Percentiles rank a stretch among this genome's conserved stretches.
Evolutionary conservation across 768 basidiomycete genomes (phyloP).

Genomic region (Tremella fuciformis): DNA sequence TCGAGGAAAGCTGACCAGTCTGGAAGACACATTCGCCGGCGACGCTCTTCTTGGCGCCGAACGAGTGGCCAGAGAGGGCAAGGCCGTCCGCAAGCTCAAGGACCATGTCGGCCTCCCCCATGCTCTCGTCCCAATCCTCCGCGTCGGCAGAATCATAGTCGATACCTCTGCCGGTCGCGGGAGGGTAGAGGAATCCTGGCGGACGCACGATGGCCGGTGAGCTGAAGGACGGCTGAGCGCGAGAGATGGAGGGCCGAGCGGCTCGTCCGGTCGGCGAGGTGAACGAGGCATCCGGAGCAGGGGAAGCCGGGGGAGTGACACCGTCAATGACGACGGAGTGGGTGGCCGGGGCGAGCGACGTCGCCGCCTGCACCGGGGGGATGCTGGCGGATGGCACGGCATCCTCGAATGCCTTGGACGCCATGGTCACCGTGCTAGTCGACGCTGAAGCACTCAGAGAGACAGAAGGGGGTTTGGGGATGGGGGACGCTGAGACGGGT

Average conservation of each 20-base stretch:
- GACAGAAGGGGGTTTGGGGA: slow-evolving; percentile 2
- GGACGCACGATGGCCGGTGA: slow-evolving; percentile 22
- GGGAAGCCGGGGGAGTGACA: slow-evolving; percentile 30
- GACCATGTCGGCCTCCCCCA: slow-evolving; percentile 56
- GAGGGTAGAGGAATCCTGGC: slow-evolving; percentile 43
- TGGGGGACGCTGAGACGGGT: slow-evolving; percentile 1
- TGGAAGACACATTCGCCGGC: slow-evolving; percentile 99
- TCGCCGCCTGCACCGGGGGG: slow-evolving; percentile 23
- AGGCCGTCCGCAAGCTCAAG: slow-evolving; percentile 88
- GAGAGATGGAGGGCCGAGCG: slow-evolving; percentile 1
- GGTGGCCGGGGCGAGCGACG: slow-evolving; percentile 26
- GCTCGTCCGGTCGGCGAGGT: slow-evolving; percentile 12
- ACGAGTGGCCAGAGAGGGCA: slow-evolving; percentile 81
- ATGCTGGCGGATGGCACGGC: slow-evolving; percentile 37
- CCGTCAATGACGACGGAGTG: slow-evolving; percentile 34
- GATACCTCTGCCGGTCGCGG: slow-evolving; percentile 48
- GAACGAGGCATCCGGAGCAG: slow-evolving; percentile 11
- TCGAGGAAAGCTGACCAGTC: slow-evolving; percentile 67
- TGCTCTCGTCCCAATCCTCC: slow-evolving; percentile 35
- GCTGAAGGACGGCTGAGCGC: slow-evolving; percentile 23
- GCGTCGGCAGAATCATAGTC: slow-evolving; percentile 26
- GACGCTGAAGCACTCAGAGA: neutral
- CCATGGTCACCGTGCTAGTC: neutral
- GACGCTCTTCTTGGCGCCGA: slow-evolving; percentile 89
- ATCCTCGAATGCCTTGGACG: slow-evolving; percentile 31